Base-by-base conservation (phyloP, 2,329 filamentous ascomycete genomes). In the Diaporthe nobilis region DNA sequence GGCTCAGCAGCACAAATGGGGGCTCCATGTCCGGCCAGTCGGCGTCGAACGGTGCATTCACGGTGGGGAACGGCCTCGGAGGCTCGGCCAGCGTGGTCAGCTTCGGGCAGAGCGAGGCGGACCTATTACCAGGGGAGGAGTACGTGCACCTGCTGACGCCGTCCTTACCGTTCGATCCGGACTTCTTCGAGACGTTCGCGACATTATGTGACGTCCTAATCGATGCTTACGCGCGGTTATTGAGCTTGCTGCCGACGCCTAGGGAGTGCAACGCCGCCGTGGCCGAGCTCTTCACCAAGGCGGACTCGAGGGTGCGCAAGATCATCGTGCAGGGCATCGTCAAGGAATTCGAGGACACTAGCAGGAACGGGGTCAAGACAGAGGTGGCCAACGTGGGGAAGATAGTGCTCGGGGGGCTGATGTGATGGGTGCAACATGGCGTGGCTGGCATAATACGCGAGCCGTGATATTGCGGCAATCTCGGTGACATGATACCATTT, bases 131-230 rank as follows among this genome's bases (percentile, higher is more conserved):
- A 0, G 95, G 95, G 51, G 95, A 98, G 81, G 95, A 97, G 81
- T 99, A 98, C 83, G 92, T 92, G 0, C 93, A 96, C 82, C 88
- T 99, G 2, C 89, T 98, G 28, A 98, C 96, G n/a, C 97, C 97
- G 0, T 93, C 92, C 22, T 86, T 99, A 65, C 97, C 97, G 0
- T 99, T 99, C 82, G 96, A 98, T 78, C 97, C 97, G 0, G 97
- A 99, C 84, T 99, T 98, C 81, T 97, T 96, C 84, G 95, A 97
- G 86, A 98, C 96, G 0, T 98, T 98, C 85, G 94, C 95, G 20
- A 98, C 97, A 17, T 88, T 99, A 9, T 98, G 97, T 86, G 97
- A 99, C 82, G 95, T 98, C 4, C 87, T 99, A 77, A 97, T 98
- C 80, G 97, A 98, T 83, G 95, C 93, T 81, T 99, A 99, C 85